Evolutionary conservation across 345 rosid species (phyloP), one percentile per base, ranked within the genome.

Genomic region (Lepidium aucheri): DNA sequence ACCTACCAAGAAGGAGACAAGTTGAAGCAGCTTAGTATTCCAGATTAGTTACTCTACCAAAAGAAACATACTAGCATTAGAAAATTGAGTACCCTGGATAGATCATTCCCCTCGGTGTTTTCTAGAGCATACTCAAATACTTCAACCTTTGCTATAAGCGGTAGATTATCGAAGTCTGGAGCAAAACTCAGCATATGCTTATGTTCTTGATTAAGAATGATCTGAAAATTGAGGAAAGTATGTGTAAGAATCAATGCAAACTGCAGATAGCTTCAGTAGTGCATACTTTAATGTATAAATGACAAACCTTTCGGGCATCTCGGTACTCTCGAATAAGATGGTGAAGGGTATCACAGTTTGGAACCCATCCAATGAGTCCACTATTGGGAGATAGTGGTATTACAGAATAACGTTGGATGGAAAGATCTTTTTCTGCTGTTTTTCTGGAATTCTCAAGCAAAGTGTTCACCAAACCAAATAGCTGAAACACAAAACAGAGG

Each of bases 281-380:
- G 15, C 76, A 60, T 35, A 30, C 69, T 49, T 46, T n/a, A 50
- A 55, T 42, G 43, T 63, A 66, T 62, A 60, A 65, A 68, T 58
- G 43, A 77, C 74, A 13, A 28, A 94, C 97, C 89, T 86, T 86
- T 79, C 97, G 83, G 11, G 95, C 90, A 80, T 94, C 99, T 67
- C 97, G 83, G 77, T 86, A 90, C 74, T 94, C 99, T 60, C 89
- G 79, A 71, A 94, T 94, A 68, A 94, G 97, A 1, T 85, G 82
- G 81, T 94, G 95, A 18, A 94, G 83, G 59, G 99, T 94, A 79
- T 94, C 99, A 50, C 99, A 94, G 70, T 88, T 80, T 38, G 97
- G 96, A 67, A 94, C 99, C 99, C 99, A 94, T 74, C 75, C 99
- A 42, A 94, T 94, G 66, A 94, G 81, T 50, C 97, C 97, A 72